Base-by-base conservation (phyloP, 2,329 filamentous ascomycete species). In the Talaromyces sp. region DNA sequence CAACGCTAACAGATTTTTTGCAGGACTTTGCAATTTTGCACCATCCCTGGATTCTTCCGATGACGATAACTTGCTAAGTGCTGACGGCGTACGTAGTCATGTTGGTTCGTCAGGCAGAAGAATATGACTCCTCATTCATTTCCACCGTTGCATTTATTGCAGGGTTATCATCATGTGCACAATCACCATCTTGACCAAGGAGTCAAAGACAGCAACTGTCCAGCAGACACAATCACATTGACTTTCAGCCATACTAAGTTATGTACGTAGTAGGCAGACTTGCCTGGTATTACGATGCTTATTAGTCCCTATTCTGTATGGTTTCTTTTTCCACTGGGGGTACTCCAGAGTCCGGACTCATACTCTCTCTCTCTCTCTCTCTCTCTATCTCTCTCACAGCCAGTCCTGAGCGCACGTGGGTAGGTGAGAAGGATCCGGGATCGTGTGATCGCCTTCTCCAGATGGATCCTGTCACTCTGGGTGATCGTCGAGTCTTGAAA, bases 331-430 rank as follows among this genome's bases (percentile, higher is more conserved):
- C 46, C 31, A n/a, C n/a, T n/a, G n/a, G n/a, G n/a, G n/a, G 28
- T 28, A 28, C 6, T 28, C 28, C 46, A 31, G 5, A 50, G 46
- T n/a, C n/a, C n/a, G 25, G 28, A n/a, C 46, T 50, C 25, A 6
- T 31, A 31, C 25, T 50, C n/a, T n/a, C 46, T 50, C 31, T n/a
- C n/a, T n/a, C n/a, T n/a, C n/a, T n/a, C n/a, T n/a, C n/a, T n/a
- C n/a, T n/a, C n/a, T n/a, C n/a, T n/a, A n/a, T n/a, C 25, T 50
- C n/a, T n/a, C 46, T 50, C 31, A 31, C 44, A 44, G 31, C 58
- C 58, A 60, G 44, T 60, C 42, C 31, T 60, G 46, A 12, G 33
- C 16, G 58, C 58, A 60, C 58, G 58, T 60, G 58, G 54, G 54
- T 40, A 28, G 3, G 21, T 16, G 16, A 40, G 31, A 18, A 39